Conservation (phyloP, 2,329 filamentous ascomycete genomes). For the Ilyonectria sp. region DNA sequence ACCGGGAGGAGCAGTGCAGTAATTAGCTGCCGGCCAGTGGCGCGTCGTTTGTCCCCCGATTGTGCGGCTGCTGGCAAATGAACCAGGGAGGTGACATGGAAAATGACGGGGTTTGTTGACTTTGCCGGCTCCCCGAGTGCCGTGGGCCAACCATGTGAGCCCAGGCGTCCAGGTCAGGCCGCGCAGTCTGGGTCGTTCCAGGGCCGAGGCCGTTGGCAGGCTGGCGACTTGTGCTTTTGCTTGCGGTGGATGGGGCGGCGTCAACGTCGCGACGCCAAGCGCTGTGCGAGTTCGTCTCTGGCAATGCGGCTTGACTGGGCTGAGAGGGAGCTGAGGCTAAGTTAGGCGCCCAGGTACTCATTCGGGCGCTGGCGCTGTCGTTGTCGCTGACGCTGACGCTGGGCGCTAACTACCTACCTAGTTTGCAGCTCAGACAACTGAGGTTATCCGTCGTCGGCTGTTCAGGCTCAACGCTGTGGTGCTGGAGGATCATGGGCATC, state of each 20-base stretch:
- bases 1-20: constrained; percentile 30
- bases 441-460: background rate
- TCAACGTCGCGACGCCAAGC: constrained; percentile 38
- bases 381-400: constrained; percentile 6
- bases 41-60: constrained; percentile 29
- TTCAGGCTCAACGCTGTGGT: background rate
- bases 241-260: constrained; percentile 35
- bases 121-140: constrained; percentile 34
- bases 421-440: background rate
- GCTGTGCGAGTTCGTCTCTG: constrained; percentile 38
- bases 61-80: constrained; percentile 45
- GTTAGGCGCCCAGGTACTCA: constrained; percentile 28
- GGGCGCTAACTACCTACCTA: background rate
- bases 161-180: constrained; percentile 13
- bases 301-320: constrained; percentile 42
- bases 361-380: constrained; percentile 6
- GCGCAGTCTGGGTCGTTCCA: constrained; percentile 25
- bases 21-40: constrained; percentile 33
- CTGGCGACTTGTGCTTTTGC: constrained; percentile 19
- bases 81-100: constrained; percentile 42
- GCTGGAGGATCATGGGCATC: background rate
- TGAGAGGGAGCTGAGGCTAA: constrained; percentile 23
- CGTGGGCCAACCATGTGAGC: constrained; percentile 35
- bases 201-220: constrained; percentile 25
- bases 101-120: constrained; percentile 35